Evolutionary conservation across 192 early-diverging fungal species (phyloP).

Genomic region (Glomus cerebriforme): DNA sequence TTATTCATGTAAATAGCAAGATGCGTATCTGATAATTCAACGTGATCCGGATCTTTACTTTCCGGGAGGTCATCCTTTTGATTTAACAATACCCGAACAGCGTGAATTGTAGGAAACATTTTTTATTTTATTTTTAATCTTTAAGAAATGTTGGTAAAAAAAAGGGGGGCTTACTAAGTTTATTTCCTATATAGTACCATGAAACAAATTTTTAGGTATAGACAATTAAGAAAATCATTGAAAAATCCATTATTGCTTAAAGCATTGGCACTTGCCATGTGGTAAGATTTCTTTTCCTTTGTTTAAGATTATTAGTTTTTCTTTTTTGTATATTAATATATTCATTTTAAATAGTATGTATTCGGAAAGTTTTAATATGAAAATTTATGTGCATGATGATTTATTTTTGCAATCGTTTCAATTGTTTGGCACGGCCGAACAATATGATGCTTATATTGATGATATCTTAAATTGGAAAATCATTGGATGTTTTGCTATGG

Average conservation of each 20-base stretch:
- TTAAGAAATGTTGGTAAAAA: too few species aligned
- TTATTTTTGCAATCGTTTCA: slow-evolving; percentile 58
- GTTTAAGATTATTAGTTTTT: neutral
- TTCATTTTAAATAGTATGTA: slow-evolving; percentile 40
- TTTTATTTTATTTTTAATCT: neutral
- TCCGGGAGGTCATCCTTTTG: slow-evolving; percentile 50
- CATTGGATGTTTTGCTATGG: slow-evolving; percentile 70
- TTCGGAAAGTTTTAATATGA: slow-evolving; percentile 62
- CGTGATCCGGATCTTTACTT: slow-evolving; percentile 56
- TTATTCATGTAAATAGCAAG: neutral
- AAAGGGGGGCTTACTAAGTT: neutral
- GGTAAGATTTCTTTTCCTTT: slow-evolving; percentile 9
- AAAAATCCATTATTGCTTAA: slow-evolving; percentile 43
- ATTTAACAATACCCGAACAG: slow-evolving; percentile 48
- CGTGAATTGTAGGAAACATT: slow-evolving; percentile 53
- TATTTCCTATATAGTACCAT: slow-evolving; percentile 42
- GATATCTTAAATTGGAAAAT: slow-evolving; percentile 56
- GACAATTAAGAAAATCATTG: slow-evolving; percentile 40
- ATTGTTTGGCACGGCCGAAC: slow-evolving; percentile 61
- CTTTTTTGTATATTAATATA: neutral
- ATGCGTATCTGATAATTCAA: slow-evolving; percentile 51
- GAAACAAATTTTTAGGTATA: slow-evolving; percentile 52
- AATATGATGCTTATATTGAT: slow-evolving; percentile 45
- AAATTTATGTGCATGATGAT: slow-evolving; percentile 61
- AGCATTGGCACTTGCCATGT: slow-evolving; percentile 46